Percentiles rank a stretch among this genome's conserved stretches.
Conservation (phyloP, 345 rosid genomes). For the Populus pruinosa region DNA sequence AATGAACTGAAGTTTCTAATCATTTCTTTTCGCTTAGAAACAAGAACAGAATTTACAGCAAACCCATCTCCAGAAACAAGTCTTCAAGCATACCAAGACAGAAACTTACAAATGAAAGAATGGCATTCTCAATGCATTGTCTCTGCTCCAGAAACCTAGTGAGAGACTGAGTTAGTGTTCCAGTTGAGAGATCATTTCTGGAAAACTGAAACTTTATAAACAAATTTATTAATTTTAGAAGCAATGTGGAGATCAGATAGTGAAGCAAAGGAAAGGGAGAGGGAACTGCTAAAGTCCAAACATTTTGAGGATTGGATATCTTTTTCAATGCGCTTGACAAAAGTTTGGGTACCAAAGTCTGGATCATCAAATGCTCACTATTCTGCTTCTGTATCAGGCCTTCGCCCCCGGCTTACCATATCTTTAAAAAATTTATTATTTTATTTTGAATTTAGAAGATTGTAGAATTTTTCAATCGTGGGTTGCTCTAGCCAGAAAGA, state of each 20-base stretch:
- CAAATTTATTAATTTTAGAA: no score
- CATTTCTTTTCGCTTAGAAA: no score
- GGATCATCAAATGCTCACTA: neutral
- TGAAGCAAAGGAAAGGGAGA: neutral
- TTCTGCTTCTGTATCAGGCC: no score
- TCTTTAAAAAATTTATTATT: no score
- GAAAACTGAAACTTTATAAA: neutral
- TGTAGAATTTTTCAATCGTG: neutral
- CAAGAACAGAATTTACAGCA: neutral
- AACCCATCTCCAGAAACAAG: neutral
- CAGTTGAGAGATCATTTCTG: neutral
- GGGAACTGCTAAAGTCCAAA: neutral
- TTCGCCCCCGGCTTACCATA: no score
- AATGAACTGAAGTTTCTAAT: neutral
- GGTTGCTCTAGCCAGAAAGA: neutral
- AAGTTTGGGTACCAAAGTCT: neutral
- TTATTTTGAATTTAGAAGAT: neutral
- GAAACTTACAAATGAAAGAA: neutral
- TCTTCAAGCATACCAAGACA: neutral
- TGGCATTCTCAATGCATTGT: neutral
- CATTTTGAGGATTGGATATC: neutral
- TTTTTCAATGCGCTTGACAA: neutral
- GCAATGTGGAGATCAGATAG: neutral
- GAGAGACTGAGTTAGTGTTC: neutral
- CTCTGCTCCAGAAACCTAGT: neutral